Percentiles rank a stretch among this genome's conserved stretches.
Evolutionary conservation across 2,329 filamentous ascomycete species (phyloP).

Genomic region (Epichloe glyceriae): DNA sequence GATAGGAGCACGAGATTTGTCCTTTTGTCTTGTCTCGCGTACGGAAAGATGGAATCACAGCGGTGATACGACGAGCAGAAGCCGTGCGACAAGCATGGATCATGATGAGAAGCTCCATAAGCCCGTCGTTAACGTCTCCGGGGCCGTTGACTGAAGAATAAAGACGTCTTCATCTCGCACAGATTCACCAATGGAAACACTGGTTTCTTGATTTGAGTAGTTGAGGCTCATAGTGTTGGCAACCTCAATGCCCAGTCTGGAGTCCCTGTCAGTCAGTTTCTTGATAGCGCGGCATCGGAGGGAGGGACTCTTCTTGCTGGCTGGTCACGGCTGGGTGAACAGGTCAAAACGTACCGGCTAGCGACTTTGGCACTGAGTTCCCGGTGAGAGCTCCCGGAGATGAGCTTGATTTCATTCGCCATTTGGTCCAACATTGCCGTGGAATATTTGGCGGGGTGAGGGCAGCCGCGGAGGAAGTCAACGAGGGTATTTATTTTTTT

Average conservation of each 20-base stretch:
- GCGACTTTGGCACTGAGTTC: constrained; percentile 34
- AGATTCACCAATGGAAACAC: constrained; percentile 88
- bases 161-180: constrained; percentile 98
- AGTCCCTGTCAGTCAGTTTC: constrained; percentile 12
- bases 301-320: neutral
- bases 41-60: constrained; percentile 90
- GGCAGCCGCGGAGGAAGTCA: neutral
- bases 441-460: neutral
- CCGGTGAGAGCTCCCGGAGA: constrained; percentile 35
- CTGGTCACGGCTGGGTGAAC: neutral
- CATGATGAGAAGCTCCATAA: constrained; percentile 98
- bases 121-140: constrained; percentile 91
- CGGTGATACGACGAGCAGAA: constrained; percentile 77
- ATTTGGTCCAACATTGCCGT: constrained; percentile 29
- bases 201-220: constrained; percentile 79
- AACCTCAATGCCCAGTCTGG: constrained; percentile 61
- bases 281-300: constrained; percentile 5
- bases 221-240: constrained; percentile 71
- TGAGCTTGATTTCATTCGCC: constrained; percentile 41
- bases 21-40: constrained; percentile 97
- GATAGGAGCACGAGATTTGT: constrained; percentile 86
- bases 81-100: constrained; percentile 74
- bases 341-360: constrained; percentile 23
- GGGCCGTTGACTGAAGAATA: constrained; percentile 88
- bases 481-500: neutral